Conservation (phyloP, 169 alveolate genomes). For the Plasmodium reichenowi region DNA sequence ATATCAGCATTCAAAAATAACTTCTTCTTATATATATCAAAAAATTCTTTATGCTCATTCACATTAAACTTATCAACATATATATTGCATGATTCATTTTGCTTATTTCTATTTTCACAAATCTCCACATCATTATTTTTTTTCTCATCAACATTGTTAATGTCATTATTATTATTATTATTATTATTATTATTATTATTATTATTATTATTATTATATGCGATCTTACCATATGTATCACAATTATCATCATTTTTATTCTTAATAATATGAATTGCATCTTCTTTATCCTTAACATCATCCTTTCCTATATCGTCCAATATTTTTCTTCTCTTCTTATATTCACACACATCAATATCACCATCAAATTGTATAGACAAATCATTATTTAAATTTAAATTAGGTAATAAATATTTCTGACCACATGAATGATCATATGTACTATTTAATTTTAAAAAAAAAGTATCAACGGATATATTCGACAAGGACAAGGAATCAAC, state of each 20-base stretch:
- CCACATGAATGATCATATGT: slow-evolving; percentile 57
- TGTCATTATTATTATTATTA: neutral
- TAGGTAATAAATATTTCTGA: slow-evolving; percentile 49
- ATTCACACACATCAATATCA: slow-evolving; percentile 67
- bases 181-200: neutral
- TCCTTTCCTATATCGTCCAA: slow-evolving; percentile 11
- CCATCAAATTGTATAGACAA: slow-evolving; percentile 77
- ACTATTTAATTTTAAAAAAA: slow-evolving; percentile 74
- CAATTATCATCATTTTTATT: no score
- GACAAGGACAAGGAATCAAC: slow-evolving; percentile 47
- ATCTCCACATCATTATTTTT: neutral
- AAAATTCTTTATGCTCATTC: neutral
- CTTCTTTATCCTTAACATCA: neutral
- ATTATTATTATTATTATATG: neutral
- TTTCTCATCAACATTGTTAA: neutral
- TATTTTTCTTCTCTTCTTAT: slow-evolving; percentile 52
- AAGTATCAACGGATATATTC: slow-evolving; percentile 68
- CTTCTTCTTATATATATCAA: slow-evolving; percentile 17
- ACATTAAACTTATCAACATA: neutral
- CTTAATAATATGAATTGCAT: no score
- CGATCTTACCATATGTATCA: no score
- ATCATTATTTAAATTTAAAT: slow-evolving; percentile 62
- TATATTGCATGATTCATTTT: slow-evolving; percentile 3
- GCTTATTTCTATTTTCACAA: neutral
- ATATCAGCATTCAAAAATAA: slow-evolving; percentile 25